These are phyloP conservation scores for Aspergillus puulaauensis DNA, from an alignment of 2,329 filamentous ascomycete genomes.

Conservation along the genomic window DNA sequence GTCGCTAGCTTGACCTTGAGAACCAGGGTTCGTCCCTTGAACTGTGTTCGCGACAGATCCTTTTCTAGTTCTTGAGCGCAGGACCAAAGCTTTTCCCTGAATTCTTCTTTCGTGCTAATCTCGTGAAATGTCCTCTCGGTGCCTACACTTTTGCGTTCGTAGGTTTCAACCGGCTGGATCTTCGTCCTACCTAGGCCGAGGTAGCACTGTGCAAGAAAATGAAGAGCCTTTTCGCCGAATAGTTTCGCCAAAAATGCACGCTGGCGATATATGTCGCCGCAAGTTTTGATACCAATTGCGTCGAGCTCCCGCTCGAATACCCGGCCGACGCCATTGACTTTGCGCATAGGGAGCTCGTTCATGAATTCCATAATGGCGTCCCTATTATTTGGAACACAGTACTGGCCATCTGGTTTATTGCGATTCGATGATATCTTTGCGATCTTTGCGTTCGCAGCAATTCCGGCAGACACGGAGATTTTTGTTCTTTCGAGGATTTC, in stretches of 20 bases:
- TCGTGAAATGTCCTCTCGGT: slow-evolving; percentile 91
- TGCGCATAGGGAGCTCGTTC: slow-evolving; percentile 76
- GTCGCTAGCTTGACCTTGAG: slow-evolving; percentile 94
- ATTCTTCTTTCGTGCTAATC: slow-evolving; percentile 64
- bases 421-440: slow-evolving; percentile 95
- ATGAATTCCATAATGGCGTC: slow-evolving; percentile 81
- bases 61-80: slow-evolving; percentile 85
- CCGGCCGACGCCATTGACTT: slow-evolving; percentile 92
- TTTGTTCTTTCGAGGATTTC: slow-evolving; percentile 74
- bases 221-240: slow-evolving; percentile 88
- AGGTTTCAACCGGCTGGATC: slow-evolving; percentile 82
- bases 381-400: slow-evolving; percentile 69
- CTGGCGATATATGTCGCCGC: slow-evolving; percentile 79
- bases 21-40: slow-evolving; percentile 86
- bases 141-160: slow-evolving; percentile 89
- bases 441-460: slow-evolving; percentile 87
- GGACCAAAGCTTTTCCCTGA: slow-evolving; percentile 75
- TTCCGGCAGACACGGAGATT: slow-evolving; percentile 90
- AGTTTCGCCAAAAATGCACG: slow-evolving; percentile 72
- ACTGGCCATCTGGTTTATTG: slow-evolving; percentile 97
- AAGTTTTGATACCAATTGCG: slow-evolving; percentile 82
- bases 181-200: slow-evolving; percentile 83
- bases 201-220: slow-evolving; percentile 81
- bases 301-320: slow-evolving; percentile 90
- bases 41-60: slow-evolving; percentile 74